Evolutionary conservation across 352 stramenopile species (phyloP), one percentile per base, ranked within the genome.

Genomic region (Pythium aquatile): DNA sequence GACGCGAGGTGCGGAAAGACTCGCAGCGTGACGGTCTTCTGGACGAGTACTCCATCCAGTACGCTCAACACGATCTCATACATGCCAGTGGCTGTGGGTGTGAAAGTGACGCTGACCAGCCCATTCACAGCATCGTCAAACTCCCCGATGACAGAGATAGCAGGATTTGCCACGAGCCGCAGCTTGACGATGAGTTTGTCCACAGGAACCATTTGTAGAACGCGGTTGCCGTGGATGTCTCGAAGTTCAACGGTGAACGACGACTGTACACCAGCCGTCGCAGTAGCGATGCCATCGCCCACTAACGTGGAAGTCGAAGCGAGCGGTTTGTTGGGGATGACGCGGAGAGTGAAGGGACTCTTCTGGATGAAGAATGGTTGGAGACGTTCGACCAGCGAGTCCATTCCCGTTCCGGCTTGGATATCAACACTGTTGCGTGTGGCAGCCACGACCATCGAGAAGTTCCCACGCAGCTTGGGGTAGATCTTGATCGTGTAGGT

Each of bases 401-500:
- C 59, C 0, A 49, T 61, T 33, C 55, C 65, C 2, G 47, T 61
- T 9, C 49, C 56, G 1, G 48, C 30, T 37, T 61, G 37, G 35
- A 63, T 60, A 8, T 66, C 53, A 20, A 63, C 57, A 17, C 54
- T 61, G 10, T 30, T 32, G 9, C 47, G 46, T 10, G 65, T 64
- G 40, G 58, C 59, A 1, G 65, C 65, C 11, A 72, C 32, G 5
- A 67, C 59, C 65, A 72, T 67, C 6, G 65, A 61, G 47, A 72
- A 72, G 14, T 51, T 53, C 2, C 65, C 65, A 29, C 54, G 48
- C 32, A 66, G 40, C 17, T 44, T 64, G 11, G 65, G 47, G 24
- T 35, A 53, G 65, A 67, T 48, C 6, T 55, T 52, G 55, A 72
- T 53, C 20, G 39, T 51, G 65, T 72, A 72, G 17, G 47, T 28